These are phyloP conservation scores for Hemileia vastatrix DNA, from an alignment of 1,284 basidiomycete species.

Conservation along the genomic window DNA sequence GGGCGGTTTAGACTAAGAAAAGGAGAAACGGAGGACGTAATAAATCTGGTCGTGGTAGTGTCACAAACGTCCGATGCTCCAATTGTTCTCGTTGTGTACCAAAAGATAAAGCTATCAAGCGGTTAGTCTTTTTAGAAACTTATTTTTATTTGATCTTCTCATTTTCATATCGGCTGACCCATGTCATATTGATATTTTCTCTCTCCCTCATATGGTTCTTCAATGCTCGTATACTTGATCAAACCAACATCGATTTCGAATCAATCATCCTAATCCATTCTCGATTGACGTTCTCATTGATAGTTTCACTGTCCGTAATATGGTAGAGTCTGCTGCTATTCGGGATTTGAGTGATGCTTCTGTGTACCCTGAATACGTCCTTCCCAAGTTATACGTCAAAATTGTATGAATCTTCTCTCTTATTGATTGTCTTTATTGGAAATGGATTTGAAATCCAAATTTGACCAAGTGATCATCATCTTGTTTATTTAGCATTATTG, in stretches of 20 bases:
- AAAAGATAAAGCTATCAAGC: constrained; percentile 98
- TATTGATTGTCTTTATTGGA: not conserved
- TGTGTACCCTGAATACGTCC: constrained; percentile 88
- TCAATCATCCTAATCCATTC: not conserved
- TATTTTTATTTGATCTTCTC: no score
- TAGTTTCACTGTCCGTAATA: constrained; percentile 96
- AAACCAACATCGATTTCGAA: no score
- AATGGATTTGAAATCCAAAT: no score
- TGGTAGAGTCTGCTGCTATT: constrained; percentile 97
- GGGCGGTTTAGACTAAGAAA: constrained; percentile 99
- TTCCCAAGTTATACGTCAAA: constrained; percentile 99
- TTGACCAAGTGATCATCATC: not conserved
- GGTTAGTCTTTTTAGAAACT: constrained; percentile 5
- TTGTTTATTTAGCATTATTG: constrained; percentile 58
- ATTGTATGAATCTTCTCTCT: constrained; percentile 51
- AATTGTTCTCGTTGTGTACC: constrained; percentile 80
- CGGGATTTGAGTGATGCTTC: constrained; percentile 94
- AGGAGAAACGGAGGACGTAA: constrained; percentile 73
- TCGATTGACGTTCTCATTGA: not conserved
- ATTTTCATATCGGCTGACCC: no score
- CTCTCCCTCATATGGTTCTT: no score
- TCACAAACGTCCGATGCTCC: constrained; percentile 85
- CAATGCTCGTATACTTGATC: no score
- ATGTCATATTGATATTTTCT: no score
- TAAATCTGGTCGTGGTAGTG: constrained; percentile 80